A percentile compares a stretch with the other conserved stretches of the same genome.
phyloP scores from a whole-genome alignment of 805 yeast genomes.

The Metschnikowia anglica region DNA sequence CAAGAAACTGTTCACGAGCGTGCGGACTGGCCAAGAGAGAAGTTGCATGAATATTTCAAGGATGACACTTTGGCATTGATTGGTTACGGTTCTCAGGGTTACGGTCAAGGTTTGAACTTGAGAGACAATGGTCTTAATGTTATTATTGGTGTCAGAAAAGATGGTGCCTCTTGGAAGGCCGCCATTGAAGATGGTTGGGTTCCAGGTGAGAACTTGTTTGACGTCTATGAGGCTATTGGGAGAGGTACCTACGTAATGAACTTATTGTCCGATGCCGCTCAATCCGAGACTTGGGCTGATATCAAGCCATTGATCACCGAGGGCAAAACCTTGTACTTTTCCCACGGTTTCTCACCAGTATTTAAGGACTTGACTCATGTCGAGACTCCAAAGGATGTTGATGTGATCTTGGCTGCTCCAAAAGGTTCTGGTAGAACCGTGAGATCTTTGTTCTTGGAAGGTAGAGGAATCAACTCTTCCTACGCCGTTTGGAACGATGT shows the following conservation, averaged over 20 bases:
- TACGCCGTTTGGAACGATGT: conserved; percentile 99
- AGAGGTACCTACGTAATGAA: conserved; percentile 96
- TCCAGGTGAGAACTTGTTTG: conserved; percentile 97
- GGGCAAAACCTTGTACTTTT: conserved; percentile 97
- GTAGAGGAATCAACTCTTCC: conserved; percentile 99
- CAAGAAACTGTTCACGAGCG: conserved; percentile 97
- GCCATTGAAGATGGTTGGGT: conserved; percentile 99
- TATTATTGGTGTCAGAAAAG: conserved; percentile 95
- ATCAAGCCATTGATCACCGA: conserved; percentile 90
- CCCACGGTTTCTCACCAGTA: conserved; percentile 99
- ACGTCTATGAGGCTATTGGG: conserved; percentile 86
- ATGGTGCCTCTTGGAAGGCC: conserved; percentile 99
- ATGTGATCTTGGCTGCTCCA: conserved; percentile 98
- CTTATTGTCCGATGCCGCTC: conserved; percentile 98
- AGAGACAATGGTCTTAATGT: conserved; percentile 99
- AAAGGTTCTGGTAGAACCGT: conserved; percentile 99
- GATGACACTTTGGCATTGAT: conserved; percentile 95
- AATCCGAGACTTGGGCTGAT: conserved; percentile 93
- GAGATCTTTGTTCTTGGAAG: conserved; percentile 98
- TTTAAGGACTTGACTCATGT: conserved; percentile 97
- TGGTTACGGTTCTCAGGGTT: conserved; percentile 99
- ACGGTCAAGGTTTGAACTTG: conserved; percentile 99
- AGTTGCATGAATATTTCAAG: conserved; percentile 93
- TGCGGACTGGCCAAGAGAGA: conserved; percentile 99
- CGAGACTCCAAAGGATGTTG: conserved; percentile 91